Percentiles rank a stretch among this genome's conserved stretches.
Conservation (phyloP, 805 yeast genomes). For the Candida takata region DNA sequence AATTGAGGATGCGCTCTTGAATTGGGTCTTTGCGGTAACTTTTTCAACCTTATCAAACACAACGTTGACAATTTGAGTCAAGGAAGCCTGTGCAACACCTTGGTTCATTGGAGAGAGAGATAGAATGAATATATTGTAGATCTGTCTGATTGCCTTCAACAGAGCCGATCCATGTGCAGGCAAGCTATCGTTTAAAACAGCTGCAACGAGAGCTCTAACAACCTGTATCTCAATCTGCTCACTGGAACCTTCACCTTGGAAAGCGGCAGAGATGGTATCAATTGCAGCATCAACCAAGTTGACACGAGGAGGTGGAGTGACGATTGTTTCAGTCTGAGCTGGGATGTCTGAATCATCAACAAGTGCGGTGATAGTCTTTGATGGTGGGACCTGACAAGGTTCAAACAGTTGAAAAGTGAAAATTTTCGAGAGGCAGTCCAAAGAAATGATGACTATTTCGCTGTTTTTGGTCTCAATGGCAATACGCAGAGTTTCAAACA, state of each 20-base stretch:
- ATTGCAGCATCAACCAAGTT: constrained; percentile 75
- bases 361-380: constrained; percentile 28
- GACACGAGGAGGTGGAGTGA: constrained; percentile 47
- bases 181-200: constrained; percentile 70
- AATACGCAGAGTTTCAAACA: constrained; percentile 72
- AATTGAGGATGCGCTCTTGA: constrained; percentile 17
- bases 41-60: constrained; percentile 68
- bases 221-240: constrained; percentile 87
- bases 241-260: constrained; percentile 89
- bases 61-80: constrained; percentile 82
- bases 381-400: constrained; percentile 42
- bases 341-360: constrained; percentile 13
- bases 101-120: constrained; percentile 81
- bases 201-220: constrained; percentile 84
- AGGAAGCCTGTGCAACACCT: constrained; percentile 89
- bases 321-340: constrained; percentile 27
- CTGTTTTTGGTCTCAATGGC: constrained; percentile 64
- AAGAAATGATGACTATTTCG: constrained; percentile 63
- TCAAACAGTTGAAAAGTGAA: constrained; percentile 81
- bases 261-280: constrained; percentile 75
- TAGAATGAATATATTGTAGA: constrained; percentile 84
- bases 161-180: constrained; percentile 88
- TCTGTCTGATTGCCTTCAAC: constrained; percentile 85
- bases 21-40: constrained; percentile 20
- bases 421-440: constrained; percentile 81